Evolutionary conservation across 2,329 filamentous ascomycete genomes (phyloP), one percentile per base, ranked within the genome.

Genomic region (Claviceps fusiformis): DNA sequence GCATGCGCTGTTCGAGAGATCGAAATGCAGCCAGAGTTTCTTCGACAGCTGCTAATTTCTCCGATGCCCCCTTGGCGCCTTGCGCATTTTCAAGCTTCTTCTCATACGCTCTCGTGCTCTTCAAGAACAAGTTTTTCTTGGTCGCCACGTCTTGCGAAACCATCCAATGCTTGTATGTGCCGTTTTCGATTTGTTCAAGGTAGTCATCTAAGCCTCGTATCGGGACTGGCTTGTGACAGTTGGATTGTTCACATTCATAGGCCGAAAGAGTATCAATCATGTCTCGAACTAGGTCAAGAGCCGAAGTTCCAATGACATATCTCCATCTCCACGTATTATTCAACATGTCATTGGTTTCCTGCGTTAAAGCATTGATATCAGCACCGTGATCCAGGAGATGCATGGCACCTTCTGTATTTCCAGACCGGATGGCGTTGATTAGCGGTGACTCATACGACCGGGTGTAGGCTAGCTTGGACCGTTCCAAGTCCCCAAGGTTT

Each of bases 331-430:
- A 70, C 11, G 65, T 57, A 11, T 69, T 60, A 2, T 62, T 53
- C 33, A 77, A 62, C 1, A 75, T 56, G 1, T 64, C 55, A 44
- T 72, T 62, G 2, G 73, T 70, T 1, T 59, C 55, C 1, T 63
- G 64, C 0, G 78, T 78, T 44, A 89, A 61, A 0, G 75, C 74
- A 58, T 87, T 87, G 0, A 82, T 75, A 66, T 91, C 78, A 3
- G 78, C 85, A 1, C 86, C 87, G 17, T 71, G 71, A 17, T 79
- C 70, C 1, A 95, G 65, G 3, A 95, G 74, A 45, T 77, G 70
- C 4, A 80, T 62, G 1, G 80, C 81, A 6, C 82, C 64, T 0
- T 73, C 69, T 0, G 72, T 70, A 43, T 62, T 61, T n/a, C 64
- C 68, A 33, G 54, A 57, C 56, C 61, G 80, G 63, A 70, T 75